A percentile compares a stretch with the other conserved stretches of the same genome.
Evolutionary conservation across 1,284 basidiomycete species (phyloP).

Genomic region (Cutaneotrichosporon sp.): DNA sequence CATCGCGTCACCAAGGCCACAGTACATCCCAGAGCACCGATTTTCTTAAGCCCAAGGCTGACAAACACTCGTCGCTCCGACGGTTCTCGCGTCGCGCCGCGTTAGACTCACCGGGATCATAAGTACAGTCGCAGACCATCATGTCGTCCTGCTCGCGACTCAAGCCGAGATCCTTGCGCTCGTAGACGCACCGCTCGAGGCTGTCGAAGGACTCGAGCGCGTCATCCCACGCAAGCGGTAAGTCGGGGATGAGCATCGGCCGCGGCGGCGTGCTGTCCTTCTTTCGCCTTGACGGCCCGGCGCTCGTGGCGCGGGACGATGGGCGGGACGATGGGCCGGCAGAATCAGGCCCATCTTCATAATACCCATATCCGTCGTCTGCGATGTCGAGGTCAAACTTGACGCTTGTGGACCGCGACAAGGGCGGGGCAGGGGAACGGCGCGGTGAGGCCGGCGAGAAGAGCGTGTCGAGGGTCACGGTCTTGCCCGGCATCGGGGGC

Average conservation of each 20-base stretch:
- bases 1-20: no score
- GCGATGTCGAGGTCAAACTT: not conserved
- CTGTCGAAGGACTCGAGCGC: conserved; percentile 71
- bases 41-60: no score
- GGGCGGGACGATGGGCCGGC: not conserved
- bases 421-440: not conserved
- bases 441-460: conserved; percentile 3
- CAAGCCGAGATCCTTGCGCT: conserved; percentile 77
- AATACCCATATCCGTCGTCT: not conserved
- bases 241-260: conserved; percentile 61
- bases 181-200: conserved; percentile 76
- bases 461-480: not conserved
- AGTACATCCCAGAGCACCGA: no score
- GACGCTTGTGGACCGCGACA: not conserved
- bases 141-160: conserved; percentile 84
- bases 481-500: not conserved
- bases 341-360: not conserved
- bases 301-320: not conserved
- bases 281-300: not conserved
- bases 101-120: conserved; percentile 73
- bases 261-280: conserved; percentile 1
- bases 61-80: no score
- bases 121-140: conserved; percentile 83
- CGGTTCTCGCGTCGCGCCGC: no score
- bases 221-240: conserved; percentile 67